Evolutionary conservation across 1,139 yeast genomes (phyloP).

Genomic region (Pichia inconspicua): DNA sequence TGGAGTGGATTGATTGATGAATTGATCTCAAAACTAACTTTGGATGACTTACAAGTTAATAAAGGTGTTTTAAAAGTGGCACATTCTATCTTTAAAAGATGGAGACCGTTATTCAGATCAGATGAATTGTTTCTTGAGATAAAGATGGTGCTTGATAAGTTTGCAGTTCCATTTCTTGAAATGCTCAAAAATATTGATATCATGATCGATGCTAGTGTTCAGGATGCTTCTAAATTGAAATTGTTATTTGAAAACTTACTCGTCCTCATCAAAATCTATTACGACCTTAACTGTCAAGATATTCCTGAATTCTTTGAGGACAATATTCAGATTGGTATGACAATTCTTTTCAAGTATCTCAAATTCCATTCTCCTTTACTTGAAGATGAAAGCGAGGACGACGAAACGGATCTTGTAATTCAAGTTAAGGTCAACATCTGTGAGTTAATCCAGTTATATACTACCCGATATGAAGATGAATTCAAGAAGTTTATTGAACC

Average conservation of each 20-base stretch:
- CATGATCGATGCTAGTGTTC: slow-evolving; percentile 44
- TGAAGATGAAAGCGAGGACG: slow-evolving; percentile 56
- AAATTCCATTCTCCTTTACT: slow-evolving; percentile 48
- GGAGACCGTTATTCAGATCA: slow-evolving; percentile 92
- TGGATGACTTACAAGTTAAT: slow-evolving; percentile 63
- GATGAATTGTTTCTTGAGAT: slow-evolving; percentile 87
- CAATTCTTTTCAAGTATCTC: slow-evolving; percentile 72
- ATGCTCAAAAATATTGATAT: slow-evolving; percentile 61
- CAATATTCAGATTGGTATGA: slow-evolving; percentile 70
- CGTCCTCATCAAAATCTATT: slow-evolving; percentile 70
- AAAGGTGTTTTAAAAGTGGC: slow-evolving; percentile 87
- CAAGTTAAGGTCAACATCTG: slow-evolving; percentile 76
- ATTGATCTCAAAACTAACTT: slow-evolving; percentile 55
- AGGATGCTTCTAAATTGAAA: slow-evolving; percentile 40
- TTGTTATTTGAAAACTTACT: slow-evolving; percentile 65
- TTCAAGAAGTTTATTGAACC: slow-evolving; percentile 68
- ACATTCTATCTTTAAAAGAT: slow-evolving; percentile 89
- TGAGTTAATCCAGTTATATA: slow-evolving; percentile 77
- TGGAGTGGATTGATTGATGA: slow-evolving; percentile 81
- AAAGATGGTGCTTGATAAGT: slow-evolving; percentile 75
- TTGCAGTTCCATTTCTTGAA: slow-evolving; percentile 71
- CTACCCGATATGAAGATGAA: slow-evolving; percentile 87
- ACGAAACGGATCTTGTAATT: slow-evolving; percentile 63
- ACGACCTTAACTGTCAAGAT: slow-evolving; percentile 94
- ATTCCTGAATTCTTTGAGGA: slow-evolving; percentile 98